Percentiles rank a stretch among this genome's conserved stretches.
Conservation (phyloP, 2,329 filamentous ascomycete species). For the Venturia nashicola region DNA sequence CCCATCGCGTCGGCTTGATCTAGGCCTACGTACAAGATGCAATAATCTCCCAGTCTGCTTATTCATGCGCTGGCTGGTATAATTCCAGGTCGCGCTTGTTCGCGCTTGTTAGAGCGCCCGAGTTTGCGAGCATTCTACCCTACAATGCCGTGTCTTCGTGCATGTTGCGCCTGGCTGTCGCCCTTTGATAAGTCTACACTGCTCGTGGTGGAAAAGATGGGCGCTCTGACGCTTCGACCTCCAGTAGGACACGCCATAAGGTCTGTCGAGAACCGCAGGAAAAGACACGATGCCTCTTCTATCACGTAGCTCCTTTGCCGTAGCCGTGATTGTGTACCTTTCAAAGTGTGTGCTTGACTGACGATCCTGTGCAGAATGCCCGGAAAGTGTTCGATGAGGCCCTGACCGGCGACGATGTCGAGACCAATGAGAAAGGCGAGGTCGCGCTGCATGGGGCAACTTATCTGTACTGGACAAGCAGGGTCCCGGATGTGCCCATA, state of each 20-base stretch:
- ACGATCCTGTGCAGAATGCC: conserved; percentile 15
- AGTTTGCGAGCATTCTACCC: background rate
- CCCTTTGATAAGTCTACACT: too few relatives aligned
- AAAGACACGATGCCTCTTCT: background rate
- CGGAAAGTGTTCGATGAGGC: conserved; percentile 42
- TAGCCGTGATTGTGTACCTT: background rate
- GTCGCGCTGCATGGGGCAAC: conserved; percentile 53
- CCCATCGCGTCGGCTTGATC: background rate
- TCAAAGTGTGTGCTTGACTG: background rate
- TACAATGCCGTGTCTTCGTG: background rate
- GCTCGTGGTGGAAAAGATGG: background rate
- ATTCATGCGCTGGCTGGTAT: background rate
- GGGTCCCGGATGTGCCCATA: conserved; percentile 20
- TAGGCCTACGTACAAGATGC: background rate
- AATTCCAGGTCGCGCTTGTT: too few relatives aligned
- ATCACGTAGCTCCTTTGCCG: background rate
- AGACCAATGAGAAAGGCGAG: conserved; percentile 49
- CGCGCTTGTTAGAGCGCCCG: too few relatives aligned
- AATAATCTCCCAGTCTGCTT: background rate
- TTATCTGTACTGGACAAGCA: conserved; percentile 49
- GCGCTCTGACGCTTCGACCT: too few relatives aligned
- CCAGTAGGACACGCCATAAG: too few relatives aligned
- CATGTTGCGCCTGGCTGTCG: background rate
- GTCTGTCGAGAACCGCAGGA: background rate
- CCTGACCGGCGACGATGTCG: conserved; percentile 39